Evolutionary conservation across 2,329 filamentous ascomycete genomes (phyloP), one percentile per base, ranked within the genome.

Genomic region (Aspergillus fischeri): DNA sequence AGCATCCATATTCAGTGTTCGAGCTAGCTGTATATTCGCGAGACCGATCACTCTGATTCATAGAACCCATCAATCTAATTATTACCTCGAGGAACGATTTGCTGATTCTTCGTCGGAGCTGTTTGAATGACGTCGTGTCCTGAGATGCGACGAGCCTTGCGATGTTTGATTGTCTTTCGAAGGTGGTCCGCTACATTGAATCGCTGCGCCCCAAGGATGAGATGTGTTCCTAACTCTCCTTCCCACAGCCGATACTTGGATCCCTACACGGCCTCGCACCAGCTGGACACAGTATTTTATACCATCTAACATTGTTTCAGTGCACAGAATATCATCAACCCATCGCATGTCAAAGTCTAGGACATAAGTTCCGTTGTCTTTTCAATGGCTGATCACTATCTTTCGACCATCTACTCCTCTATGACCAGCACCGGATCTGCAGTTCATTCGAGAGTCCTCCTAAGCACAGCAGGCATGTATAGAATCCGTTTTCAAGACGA

Each of bases 1-100:
- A 47, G 44, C 49, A n/a, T 25, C 24, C 21, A 51, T 51, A 51
- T 20, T 14, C 17, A 27, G 29, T 21, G 17, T 42, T 52, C 3
- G 14, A 38, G 10, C 21, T 24, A 27, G 10, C 21, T 47, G 44
- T 24, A 27, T 27, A 47, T 47, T 25, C 6, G 44, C 14, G 25
- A 38, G 24, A 29, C 28, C 10, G 28, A 29, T 11, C 28, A 29
- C 28, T 29, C 28, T 29, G 28, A 29, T 29, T 29, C 11, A 29
- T 29, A 29, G 28, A 29, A 29, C 28, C 28, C 28, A 29, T 29
- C 28, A 47, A 47, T 47, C 2, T 24, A 14, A 47, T 47, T 24
- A 42, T 27, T 65, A 63, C 49, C 65, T 65, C 25, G 41, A 47
- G n/a, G 4, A 24, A 27, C 21, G 21, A 38, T 38, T 38, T 7